These are phyloP conservation scores for Bacidia rubella DNA, from an alignment of 495 filamentous ascomycete genomes.

Conservation along the genomic window DNA sequence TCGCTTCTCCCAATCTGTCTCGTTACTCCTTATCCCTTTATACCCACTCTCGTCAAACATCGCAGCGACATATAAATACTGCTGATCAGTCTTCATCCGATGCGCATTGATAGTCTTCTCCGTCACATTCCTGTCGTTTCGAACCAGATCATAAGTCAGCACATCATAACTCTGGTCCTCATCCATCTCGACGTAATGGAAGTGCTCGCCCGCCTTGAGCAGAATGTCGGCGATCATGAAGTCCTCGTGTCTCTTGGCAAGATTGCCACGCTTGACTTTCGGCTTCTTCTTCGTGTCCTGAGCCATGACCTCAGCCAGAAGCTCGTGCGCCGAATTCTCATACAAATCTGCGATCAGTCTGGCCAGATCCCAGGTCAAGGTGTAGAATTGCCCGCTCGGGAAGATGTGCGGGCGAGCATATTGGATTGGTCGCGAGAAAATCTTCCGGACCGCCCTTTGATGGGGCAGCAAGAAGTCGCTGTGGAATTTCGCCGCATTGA, in stretches of 20 bases:
- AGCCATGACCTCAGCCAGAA: background rate
- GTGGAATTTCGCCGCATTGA: background rate
- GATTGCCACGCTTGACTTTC: background rate
- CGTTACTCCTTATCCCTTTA: no score
- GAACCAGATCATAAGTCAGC: background rate
- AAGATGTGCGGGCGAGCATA: background rate
- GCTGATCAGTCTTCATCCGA: constrained; percentile 9
- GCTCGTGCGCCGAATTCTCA: background rate
- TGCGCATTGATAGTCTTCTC: constrained; percentile 5
- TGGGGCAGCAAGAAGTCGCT: constrained; percentile 2
- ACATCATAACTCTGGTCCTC: constrained; percentile 4
- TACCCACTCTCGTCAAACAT: constrained; percentile 3
- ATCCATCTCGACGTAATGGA: constrained; percentile 1
- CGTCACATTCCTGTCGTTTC: background rate
- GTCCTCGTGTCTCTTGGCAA: background rate
- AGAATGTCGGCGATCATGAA: constrained; percentile 2
- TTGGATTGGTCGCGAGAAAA: constrained; percentile 1
- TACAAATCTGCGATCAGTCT: background rate
- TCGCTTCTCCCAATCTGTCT: no score
- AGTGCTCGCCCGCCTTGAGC: background rate
- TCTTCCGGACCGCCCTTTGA: background rate
- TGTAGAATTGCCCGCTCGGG: constrained; percentile 11
- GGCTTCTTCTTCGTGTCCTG: background rate
- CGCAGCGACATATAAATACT: constrained; percentile 2
- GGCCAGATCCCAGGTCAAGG: constrained; percentile 7